phyloP scores from a whole-genome alignment of 129 eudicot species.

The Apium graveolens region DNA sequence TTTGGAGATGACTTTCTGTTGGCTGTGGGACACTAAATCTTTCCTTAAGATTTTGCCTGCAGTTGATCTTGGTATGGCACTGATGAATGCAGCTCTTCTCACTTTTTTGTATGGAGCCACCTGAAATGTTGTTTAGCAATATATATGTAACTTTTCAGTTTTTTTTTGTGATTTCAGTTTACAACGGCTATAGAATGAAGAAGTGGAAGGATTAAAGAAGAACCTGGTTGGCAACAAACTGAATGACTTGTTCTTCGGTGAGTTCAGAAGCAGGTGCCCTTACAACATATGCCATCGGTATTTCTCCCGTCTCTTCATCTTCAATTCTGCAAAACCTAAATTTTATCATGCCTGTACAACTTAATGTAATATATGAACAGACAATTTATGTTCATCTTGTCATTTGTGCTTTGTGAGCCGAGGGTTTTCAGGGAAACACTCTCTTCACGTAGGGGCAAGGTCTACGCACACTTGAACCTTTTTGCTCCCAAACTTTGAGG shows the following conservation, averaged over 20 bases:
- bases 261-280: conserved; percentile 50
- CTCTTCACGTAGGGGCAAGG: neutral
- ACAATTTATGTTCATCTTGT: neutral
- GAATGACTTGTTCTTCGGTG: conserved; percentile 57
- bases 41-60: conserved; percentile 75
- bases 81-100: conserved; percentile 58
- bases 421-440: neutral
- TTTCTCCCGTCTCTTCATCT: conserved; percentile 81
- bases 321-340: conserved; percentile 40
- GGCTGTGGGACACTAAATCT: conserved; percentile 49
- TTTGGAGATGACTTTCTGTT: conserved; percentile 38
- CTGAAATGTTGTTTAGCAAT: conserved; percentile 19
- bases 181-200: conserved; percentile 11
- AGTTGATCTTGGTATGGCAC: conserved; percentile 66
- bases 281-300: conserved; percentile 74
- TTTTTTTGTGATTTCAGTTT: conserved; percentile 10
- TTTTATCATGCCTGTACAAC: neutral
- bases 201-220: conserved; percentile 3
- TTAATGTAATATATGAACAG: neutral
- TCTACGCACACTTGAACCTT: neutral
- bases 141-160: neutral
- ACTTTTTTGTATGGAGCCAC: conserved; percentile 84
- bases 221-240: conserved; percentile 71
- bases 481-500: no score
- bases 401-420: neutral